Evolutionary conservation across 495 filamentous ascomycete genomes (phyloP), one percentile per base, ranked within the genome.

Genomic region (Xylaria bambusicola): DNA sequence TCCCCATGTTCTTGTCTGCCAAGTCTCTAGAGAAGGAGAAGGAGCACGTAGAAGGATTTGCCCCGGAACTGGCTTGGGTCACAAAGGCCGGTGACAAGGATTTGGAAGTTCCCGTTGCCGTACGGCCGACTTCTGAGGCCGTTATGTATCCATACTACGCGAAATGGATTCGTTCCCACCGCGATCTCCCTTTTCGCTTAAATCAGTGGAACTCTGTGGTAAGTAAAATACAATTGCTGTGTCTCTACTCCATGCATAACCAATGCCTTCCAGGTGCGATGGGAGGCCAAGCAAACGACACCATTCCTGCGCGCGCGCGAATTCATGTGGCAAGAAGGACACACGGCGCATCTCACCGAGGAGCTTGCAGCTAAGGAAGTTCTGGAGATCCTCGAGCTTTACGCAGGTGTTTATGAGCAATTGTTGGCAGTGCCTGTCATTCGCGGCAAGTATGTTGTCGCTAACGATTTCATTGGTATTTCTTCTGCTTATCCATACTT

Each of bases 151-250:
- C 88, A 38, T 94, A 97, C 80, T 98, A 96, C 75, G 82, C 91
- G 56, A 94, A 97, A 72, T 96, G 93, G 91, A 98, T 98, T 74
- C 84, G 92, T 65, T 89, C 84, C 68, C 92, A 98, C 76, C 84
- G 94, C 64, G 95, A 98, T 67, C 87, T 98, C 48, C 95, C 94
- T 45, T 85, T 97, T 27, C 57, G 57, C 3, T 80, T 97, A 49
- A 97, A 98, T 77, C 94, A 98, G 75, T 98, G 94, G 94, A 97
- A 97, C 80, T 93, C 88, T 6, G 93, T 97, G 50, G 93, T 38
- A 15, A 15, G 36, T 6, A 38, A 38, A 3, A 6, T 38, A 15
- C 36, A 3, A 38, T 8, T 38, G 6, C 15, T 38, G 3, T 38
- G 3, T 15, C 15, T 38, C 15, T 3, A 38, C 13, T 15, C 8